Evolutionary conservation across 768 basidiomycete genomes (phyloP).

Genomic region (Russula foetens): DNA sequence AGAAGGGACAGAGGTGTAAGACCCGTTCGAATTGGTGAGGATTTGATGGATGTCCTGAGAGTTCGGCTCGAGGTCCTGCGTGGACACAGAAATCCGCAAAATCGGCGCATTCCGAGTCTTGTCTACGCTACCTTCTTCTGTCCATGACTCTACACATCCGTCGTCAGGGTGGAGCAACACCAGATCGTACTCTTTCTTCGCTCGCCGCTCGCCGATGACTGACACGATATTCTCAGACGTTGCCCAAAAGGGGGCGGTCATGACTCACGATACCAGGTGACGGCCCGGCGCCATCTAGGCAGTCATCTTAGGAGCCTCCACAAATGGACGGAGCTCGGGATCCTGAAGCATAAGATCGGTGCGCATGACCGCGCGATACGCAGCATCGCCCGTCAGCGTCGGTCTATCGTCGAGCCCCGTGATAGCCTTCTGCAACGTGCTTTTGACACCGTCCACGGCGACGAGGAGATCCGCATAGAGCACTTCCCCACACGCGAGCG

Average conservation of each 20-base stretch:
- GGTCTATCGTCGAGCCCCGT: constrained; percentile 38
- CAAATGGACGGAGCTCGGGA: constrained; percentile 41
- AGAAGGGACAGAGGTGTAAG: too few relatives aligned
- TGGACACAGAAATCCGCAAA: constrained; percentile 37
- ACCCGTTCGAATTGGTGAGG: too few relatives aligned
- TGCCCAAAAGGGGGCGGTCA: too few relatives aligned
- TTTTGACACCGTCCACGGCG: constrained; percentile 47
- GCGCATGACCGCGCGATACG: constrained; percentile 48
- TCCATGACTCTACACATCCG: constrained; percentile 36
- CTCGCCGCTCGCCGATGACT: constrained; percentile 24
- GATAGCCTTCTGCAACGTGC: constrained; percentile 40
- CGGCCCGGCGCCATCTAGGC: constrained; percentile 51
- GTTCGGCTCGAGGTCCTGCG: too few relatives aligned
- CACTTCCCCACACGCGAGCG: constrained; percentile 31
- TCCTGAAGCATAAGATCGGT: constrained; percentile 40
- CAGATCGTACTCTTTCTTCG: constrained; percentile 32
- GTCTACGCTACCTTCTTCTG: constrained; percentile 34
- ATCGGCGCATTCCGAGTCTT: constrained; percentile 32
- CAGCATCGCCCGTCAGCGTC: constrained; percentile 51
- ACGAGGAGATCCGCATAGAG: constrained; percentile 30
- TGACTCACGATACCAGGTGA: constrained; percentile 37
- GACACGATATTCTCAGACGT: too few relatives aligned
- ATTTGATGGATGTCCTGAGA: too few relatives aligned
- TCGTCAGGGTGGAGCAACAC: constrained; percentile 33
- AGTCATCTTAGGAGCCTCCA: constrained; percentile 45